Percentiles rank a stretch among this genome's conserved stretches.
Conservation (phyloP, 1,139 yeast genomes). For the Chernovozyma aurita region DNA sequence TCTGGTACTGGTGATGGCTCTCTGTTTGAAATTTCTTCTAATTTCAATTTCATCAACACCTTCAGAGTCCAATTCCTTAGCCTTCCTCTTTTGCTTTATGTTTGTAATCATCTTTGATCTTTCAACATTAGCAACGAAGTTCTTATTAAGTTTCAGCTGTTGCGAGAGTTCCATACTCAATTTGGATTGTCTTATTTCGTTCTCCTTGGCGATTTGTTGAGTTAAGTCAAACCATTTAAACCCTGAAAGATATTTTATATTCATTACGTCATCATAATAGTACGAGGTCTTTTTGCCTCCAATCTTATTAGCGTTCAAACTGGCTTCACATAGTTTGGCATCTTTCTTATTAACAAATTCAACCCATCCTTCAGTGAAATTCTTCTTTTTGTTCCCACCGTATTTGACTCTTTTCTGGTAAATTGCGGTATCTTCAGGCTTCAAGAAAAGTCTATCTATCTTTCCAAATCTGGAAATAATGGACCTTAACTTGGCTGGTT, state of each 20-base stretch:
- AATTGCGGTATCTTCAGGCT: constrained; percentile 73
- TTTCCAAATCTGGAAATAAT: constrained; percentile 78
- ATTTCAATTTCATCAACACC: constrained; percentile 27
- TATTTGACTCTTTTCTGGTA: constrained; percentile 68
- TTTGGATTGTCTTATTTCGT: constrained; percentile 83
- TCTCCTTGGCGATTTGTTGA: constrained; percentile 88
- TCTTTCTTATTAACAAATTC: constrained; percentile 80
- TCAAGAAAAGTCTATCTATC: constrained; percentile 77
- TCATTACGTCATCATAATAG: constrained; percentile 90
- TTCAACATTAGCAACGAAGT: constrained; percentile 80
- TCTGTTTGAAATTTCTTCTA: constrained; percentile 58
- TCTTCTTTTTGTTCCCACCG: constrained; percentile 92
- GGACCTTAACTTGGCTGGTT: constrained; percentile 84
- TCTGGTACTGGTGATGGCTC: constrained; percentile 59
- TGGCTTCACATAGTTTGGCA: constrained; percentile 83
- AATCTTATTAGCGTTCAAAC: constrained; percentile 80
- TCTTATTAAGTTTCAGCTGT: constrained; percentile 81
- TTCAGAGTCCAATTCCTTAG: constrained; percentile 15
- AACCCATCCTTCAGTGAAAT: constrained; percentile 95
- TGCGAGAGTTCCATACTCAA: constrained; percentile 84
- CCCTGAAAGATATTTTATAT: constrained; percentile 81
- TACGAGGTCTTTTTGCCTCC: constrained; percentile 94
- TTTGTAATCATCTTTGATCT: constrained; percentile 74
- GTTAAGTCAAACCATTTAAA: constrained; percentile 96
- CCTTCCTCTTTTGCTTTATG: constrained; percentile 52